Percentiles rank a stretch among this genome's conserved stretches.
phyloP scores from a whole-genome alignment of 805 yeast genomes.

The Zygosaccharomyces siamensis region DNA sequence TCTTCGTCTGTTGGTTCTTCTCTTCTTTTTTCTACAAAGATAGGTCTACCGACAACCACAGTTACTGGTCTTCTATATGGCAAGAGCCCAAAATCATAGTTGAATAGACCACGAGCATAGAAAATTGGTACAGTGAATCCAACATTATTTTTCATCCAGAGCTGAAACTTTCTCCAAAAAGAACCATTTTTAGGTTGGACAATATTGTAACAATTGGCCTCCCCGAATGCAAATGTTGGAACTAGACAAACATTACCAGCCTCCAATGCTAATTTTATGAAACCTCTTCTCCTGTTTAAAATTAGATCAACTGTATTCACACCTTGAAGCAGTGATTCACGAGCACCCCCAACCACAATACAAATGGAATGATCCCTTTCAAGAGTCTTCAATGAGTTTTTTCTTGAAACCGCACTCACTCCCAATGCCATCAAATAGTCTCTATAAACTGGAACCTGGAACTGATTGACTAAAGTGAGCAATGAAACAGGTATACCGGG shows the following conservation, averaged over 20 bases:
- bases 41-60: conserved; percentile 69
- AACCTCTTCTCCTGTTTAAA: conserved; percentile 75
- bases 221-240: conserved; percentile 90
- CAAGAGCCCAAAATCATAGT: conserved; percentile 84
- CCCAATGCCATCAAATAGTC: conserved; percentile 82
- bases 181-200: conserved; percentile 43
- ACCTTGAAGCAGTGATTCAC: conserved; percentile 69
- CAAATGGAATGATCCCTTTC: conserved; percentile 68
- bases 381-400: conserved; percentile 63
- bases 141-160: conserved; percentile 61
- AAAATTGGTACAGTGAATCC: conserved; percentile 90
- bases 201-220: conserved; percentile 59
- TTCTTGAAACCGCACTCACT: conserved; percentile 74
- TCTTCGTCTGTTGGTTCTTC: conserved; percentile 44
- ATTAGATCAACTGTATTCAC: conserved; percentile 63
- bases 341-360: conserved; percentile 94
- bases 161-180: conserved; percentile 53
- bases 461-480: conserved; percentile 78
- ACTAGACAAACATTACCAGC: conserved; percentile 74
- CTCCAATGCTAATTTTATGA: conserved; percentile 78
- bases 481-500: conserved; percentile 82
- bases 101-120: conserved; percentile 87
- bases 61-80: conserved; percentile 81
- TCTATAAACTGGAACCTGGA: conserved; percentile 76
- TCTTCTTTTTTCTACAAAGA: conserved; percentile 46